phyloP scores from a whole-genome alignment of 306 rosid species.

The Hippophae gyantsensis region DNA sequence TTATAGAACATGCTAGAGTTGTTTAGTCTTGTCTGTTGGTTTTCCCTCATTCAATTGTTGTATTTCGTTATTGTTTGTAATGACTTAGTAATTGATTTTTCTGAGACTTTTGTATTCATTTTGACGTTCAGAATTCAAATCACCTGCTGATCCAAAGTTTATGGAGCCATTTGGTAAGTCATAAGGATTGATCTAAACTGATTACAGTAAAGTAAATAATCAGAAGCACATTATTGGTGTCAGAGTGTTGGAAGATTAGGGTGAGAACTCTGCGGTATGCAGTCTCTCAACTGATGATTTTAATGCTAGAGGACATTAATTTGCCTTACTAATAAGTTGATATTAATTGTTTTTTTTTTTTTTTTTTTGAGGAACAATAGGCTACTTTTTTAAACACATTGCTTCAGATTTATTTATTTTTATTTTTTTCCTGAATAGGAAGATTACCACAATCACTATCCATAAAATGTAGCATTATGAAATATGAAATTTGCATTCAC shows the following conservation, averaged over 20 bases:
- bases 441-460: constrained; percentile 9
- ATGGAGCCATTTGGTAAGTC: constrained; percentile 89
- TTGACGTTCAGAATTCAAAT: constrained; percentile 56
- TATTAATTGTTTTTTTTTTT: no score
- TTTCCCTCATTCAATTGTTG: background rate
- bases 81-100: no score
- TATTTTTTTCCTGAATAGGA: constrained; percentile 7
- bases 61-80: background rate
- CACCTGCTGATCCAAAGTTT: constrained; percentile 80
- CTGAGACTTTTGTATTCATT: no score
- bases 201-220: no score
- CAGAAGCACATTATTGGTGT: no score
- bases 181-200: background rate
- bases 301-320: no score
- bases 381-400: background rate
- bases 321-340: no score
- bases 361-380: background rate
- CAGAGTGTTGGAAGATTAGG: no score
- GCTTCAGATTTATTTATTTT: constrained; percentile 3
- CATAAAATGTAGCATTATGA: background rate
- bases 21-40: background rate
- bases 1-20: background rate
- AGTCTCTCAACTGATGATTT: no score
- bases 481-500: constrained; percentile 4
- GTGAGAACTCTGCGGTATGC: no score